Evolutionary conservation across 2,329 filamentous ascomycete species (phyloP), one percentile per base, ranked within the genome.

Genomic region (Colletotrichum shisoi): DNA sequence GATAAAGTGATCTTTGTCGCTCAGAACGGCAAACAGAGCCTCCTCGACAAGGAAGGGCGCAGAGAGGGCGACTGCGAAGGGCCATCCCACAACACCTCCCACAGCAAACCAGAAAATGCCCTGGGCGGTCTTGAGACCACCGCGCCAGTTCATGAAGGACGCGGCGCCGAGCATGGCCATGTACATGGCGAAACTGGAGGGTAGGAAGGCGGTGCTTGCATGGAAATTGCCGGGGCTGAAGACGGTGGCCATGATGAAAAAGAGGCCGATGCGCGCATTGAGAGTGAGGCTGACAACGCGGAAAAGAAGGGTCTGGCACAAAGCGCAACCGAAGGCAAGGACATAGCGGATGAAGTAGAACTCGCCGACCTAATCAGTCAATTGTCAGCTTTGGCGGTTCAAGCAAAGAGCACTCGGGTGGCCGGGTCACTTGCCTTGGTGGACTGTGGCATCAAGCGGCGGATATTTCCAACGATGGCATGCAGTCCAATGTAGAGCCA

Each of bases 111-210:
- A 97, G 78, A 92, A 90, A 69, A 99, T 93, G 44, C 92, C 95
- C 74, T 88, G 85, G 0, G 91, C 89, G 0, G 92, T 96, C 76
- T 90, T 92, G 52, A 93, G 81, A 0, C 92, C 91, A 21, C 89
- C 89, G 44, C 86, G 86, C 90, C 92, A 95, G 78, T 97, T 92
- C 86, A 99, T 91, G 77, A 98, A 99, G 0, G 92, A 88, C 1
- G 93, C 87, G 62, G 93, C 87, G 12, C 94, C 95, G 8, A 98
- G 82, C 84, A 95, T 95, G 15, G 88, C 89, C 67, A 89, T 91
- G 76, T 96, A 97, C 95, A 99, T 99, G 74, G 95, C 91, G 75
- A 99, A 99, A 77, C 91, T 97, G 9, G 94, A 97, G 0, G 95
- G 95, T 5, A 99, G 82, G 74, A 92, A 97, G 6, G 94, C 89